A percentile compares a stretch with the other conserved stretches of the same genome.
phyloP scores from a whole-genome alignment of 495 filamentous ascomycete genomes.

The Trichoderma gamsii region DNA sequence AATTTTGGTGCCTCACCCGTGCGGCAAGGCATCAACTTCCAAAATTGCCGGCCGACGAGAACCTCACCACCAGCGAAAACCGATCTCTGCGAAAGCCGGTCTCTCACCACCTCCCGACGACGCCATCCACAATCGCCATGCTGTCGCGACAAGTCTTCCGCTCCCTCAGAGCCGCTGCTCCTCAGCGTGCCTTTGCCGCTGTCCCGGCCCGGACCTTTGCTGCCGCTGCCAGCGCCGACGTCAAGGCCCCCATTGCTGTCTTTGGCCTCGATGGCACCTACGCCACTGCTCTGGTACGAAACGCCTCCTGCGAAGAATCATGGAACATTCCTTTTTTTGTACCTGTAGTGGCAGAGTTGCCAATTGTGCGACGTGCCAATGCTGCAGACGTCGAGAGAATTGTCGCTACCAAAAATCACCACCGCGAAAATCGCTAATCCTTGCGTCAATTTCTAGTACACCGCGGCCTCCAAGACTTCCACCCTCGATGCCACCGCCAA shows the following conservation, averaged over 20 bases:
- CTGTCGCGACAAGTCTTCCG: constrained; percentile 56
- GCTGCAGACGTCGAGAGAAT: constrained; percentile 3
- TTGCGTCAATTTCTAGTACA: constrained; percentile 59
- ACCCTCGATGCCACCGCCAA: constrained; percentile 75
- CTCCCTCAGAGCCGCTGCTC: constrained; percentile 51
- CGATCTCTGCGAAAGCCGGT: constrained; percentile 9
- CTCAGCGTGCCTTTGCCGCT: constrained; percentile 36
- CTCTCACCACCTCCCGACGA: constrained; percentile 13
- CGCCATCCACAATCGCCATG: constrained; percentile 45
- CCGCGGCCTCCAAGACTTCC: constrained; percentile 80
- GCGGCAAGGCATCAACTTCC: constrained; percentile 17
- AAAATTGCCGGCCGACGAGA: constrained; percentile 15
- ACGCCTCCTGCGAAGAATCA: constrained; percentile 36
- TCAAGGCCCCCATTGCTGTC: constrained; percentile 81
- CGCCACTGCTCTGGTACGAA: constrained; percentile 80
- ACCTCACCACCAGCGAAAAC: constrained; percentile 16
- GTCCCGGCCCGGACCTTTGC: constrained; percentile 63
- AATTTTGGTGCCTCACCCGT: constrained; percentile 16
- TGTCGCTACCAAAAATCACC: background rate
- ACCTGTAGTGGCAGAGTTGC: background rate
- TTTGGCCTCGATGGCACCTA: constrained; percentile 98
- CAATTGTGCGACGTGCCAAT: background rate
- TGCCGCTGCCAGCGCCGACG: constrained; percentile 55
- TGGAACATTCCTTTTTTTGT: background rate
- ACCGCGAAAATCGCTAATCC: background rate